phyloP scores from a whole-genome alignment of 352 stramenopile genomes.

The Pythium phragmitis region DNA sequence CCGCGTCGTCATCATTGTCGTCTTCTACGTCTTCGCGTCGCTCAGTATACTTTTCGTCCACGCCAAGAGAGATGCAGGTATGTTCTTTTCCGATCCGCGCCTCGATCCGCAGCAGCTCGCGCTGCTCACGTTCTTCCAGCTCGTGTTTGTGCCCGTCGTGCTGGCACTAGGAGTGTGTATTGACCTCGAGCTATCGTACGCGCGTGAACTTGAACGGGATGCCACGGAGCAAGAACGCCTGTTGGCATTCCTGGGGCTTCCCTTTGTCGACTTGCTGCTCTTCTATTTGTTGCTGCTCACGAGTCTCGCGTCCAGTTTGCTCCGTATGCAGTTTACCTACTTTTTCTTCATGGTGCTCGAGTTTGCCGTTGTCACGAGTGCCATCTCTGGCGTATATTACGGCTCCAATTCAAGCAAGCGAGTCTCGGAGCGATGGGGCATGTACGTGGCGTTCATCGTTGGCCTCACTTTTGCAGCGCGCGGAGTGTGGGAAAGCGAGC shows the following conservation, averaged over 20 bases:
- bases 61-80: constrained; percentile 30
- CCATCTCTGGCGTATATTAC: constrained; percentile 31
- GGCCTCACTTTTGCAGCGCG: constrained; percentile 37
- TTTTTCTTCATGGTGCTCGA: constrained; percentile 40
- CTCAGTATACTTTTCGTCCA: constrained; percentile 31
- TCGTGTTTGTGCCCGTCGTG: constrained; percentile 36
- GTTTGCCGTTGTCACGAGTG: constrained; percentile 35
- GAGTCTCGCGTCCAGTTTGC: constrained; percentile 37
- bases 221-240: constrained; percentile 14
- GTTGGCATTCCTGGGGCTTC: constrained; percentile 32
- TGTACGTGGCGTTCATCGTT: constrained; percentile 37
- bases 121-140: constrained; percentile 47
- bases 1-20: constrained; percentile 8
- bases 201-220: constrained; percentile 8
- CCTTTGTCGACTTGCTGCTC: constrained; percentile 41
- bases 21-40: constrained; percentile 34
- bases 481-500: constrained; percentile 45
- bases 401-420: neutral
- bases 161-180: constrained; percentile 37
- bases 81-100: constrained; percentile 30
- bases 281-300: constrained; percentile 45
- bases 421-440: constrained; percentile 27
- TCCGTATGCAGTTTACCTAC: constrained; percentile 60
- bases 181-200: constrained; percentile 34
- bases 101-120: constrained; percentile 44